These are phyloP conservation scores for Tulasnella calospora DNA, from an alignment of 768 basidiomycete species.

Conservation along the genomic window DNA sequence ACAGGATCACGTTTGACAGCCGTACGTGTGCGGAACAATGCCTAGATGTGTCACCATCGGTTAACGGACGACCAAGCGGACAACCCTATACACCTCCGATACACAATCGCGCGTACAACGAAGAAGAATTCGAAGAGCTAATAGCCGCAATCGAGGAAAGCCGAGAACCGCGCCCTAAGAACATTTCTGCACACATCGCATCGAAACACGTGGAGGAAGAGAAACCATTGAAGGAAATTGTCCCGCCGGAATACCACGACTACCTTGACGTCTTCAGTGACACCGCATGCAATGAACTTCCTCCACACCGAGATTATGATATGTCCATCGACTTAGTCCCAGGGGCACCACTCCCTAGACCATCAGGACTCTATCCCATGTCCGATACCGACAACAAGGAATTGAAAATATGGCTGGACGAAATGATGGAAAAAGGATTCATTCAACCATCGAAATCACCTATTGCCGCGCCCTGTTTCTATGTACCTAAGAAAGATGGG, in stretches of 20 bases:
- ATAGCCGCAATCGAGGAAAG: not conserved
- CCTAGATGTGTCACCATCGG: no score
- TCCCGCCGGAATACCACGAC: conserved; percentile 36
- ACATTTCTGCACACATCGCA: not conserved
- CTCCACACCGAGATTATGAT: conserved; percentile 40
- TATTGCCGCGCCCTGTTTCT: conserved; percentile 22
- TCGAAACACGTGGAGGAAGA: not conserved
- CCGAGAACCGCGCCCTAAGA: not conserved
- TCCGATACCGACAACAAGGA: conserved; percentile 36
- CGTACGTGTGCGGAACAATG: no score
- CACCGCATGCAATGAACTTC: conserved; percentile 34
- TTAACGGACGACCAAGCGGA: no score
- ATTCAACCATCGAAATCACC: conserved; percentile 37
- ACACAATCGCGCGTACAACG: no score
- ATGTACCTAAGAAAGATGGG: conserved; percentile 23
- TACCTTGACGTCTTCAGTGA: conserved; percentile 35
- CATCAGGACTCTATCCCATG: conserved; percentile 38
- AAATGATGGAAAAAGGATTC: conserved; percentile 39
- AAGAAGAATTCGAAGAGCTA: no score
- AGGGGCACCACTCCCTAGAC: conserved; percentile 32
- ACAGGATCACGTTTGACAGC: no score
- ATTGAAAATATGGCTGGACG: conserved; percentile 39
- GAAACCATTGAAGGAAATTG: not conserved
- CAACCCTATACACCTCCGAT: no score
- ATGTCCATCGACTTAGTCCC: conserved; percentile 39